These are phyloP conservation scores for Penicillium sp. DNA, from an alignment of 2,329 filamentous ascomycete species.

Conservation along the genomic window DNA sequence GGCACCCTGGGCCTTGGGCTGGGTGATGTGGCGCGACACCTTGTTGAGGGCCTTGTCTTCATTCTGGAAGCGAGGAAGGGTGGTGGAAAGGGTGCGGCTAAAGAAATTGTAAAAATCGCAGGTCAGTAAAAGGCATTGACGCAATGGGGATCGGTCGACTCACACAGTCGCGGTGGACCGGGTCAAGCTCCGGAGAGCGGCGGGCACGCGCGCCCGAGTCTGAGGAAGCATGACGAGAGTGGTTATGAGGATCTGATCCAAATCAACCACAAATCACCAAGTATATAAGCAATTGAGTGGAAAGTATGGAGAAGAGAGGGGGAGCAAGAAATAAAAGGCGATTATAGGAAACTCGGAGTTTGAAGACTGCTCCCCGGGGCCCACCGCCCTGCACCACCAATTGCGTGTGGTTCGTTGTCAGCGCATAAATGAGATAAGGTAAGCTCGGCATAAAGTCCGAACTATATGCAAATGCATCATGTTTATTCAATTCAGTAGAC, in stretches of 20 bases:
- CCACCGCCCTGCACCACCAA: conserved; percentile 13
- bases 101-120: not conserved
- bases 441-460: not conserved
- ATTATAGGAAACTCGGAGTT: conserved; percentile 19
- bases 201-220: conserved; percentile 28
- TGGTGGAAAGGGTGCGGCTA: conserved; percentile 44
- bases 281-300: conserved; percentile 8
- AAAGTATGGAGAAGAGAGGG: conserved; percentile 18
- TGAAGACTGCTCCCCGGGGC: conserved; percentile 17
- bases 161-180: conserved; percentile 18
- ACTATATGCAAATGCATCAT: not conserved
- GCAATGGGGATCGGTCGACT: conserved; percentile 5
- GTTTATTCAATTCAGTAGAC: no score
- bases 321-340: conserved; percentile 20
- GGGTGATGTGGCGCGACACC: conserved; percentile 81
- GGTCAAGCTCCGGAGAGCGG: conserved; percentile 29
- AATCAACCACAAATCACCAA: conserved; percentile 12
- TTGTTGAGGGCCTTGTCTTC: conserved; percentile 69
- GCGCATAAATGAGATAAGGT: not conserved
- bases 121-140: conserved; percentile 7
- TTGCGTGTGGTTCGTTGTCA: conserved; percentile 8
- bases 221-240: conserved; percentile 24
- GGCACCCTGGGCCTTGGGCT: conserved; percentile 96
- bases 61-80: conserved; percentile 50
- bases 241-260: conserved; percentile 8